phyloP scores from a whole-genome alignment of 1,284 basidiomycete genomes.

The Malassezia arunalokei region DNA sequence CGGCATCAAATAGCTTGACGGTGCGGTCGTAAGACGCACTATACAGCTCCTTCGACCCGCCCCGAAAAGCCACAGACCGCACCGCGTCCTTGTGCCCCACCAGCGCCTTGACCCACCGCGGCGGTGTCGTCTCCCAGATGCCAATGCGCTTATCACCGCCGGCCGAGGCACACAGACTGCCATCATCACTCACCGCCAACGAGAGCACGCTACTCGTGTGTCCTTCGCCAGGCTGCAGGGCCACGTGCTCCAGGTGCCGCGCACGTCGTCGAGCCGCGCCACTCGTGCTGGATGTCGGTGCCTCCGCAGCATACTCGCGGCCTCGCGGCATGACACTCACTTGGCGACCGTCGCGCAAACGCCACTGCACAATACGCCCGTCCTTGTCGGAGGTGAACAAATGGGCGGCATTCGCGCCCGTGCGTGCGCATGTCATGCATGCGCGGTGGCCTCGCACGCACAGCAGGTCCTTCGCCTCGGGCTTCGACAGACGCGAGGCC shows the following conservation, averaged over 20 bases:
- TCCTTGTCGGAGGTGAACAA: slow-evolving; percentile 49
- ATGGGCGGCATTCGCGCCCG: slow-evolving; percentile 57
- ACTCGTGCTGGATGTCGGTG: slow-evolving; percentile 6
- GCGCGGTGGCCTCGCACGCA: slow-evolving; percentile 61
- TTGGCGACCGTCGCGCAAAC: slow-evolving; percentile 35
- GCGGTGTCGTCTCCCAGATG: slow-evolving; percentile 24
- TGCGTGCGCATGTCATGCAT: slow-evolving; percentile 63
- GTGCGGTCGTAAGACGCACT: slow-evolving; percentile 81
- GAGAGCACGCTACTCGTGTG: slow-evolving; percentile 76
- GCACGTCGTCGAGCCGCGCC: slow-evolving; percentile 10
- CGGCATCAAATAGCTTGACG: slow-evolving; percentile 75
- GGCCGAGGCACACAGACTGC: slow-evolving; percentile 69
- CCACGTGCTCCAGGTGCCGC: slow-evolving; percentile 13
- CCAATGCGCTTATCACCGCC: slow-evolving; percentile 60
- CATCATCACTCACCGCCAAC: slow-evolving; percentile 73
- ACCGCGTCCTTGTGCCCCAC: slow-evolving; percentile 37
- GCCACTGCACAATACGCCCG: slow-evolving; percentile 37
- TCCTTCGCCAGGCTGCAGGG: slow-evolving; percentile 51
- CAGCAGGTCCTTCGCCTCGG: slow-evolving; percentile 13
- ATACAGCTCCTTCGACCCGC: slow-evolving; percentile 60
- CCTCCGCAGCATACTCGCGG: neutral
- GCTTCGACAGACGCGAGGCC: slow-evolving; percentile 30
- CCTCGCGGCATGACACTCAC: slow-evolving; percentile 22
- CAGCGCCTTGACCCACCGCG: slow-evolving; percentile 62
- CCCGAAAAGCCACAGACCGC: slow-evolving; percentile 68